Conservation (phyloP, 2,329 filamentous ascomycete genomes). For the Zymoseptoria crescenta region DNA sequence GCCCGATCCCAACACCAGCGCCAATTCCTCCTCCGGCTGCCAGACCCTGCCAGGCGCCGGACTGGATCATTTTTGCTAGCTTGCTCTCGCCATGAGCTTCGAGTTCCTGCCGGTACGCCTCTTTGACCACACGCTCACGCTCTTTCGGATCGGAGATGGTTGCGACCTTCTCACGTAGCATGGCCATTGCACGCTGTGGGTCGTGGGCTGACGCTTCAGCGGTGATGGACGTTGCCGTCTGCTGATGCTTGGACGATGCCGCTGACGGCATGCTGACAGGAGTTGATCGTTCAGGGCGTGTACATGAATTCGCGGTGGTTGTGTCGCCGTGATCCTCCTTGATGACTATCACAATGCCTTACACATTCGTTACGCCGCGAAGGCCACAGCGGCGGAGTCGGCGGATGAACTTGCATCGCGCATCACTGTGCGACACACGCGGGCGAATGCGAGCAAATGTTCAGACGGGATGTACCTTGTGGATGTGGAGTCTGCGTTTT, state of each 20-base stretch:
- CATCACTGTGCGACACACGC: neutral
- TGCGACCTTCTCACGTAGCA: slow-evolving; percentile 17
- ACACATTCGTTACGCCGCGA: neutral
- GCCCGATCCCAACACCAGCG: slow-evolving; percentile 33
- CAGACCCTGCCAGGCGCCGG: slow-evolving; percentile 35
- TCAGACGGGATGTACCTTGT: neutral
- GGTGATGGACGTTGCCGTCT: slow-evolving; percentile 1
- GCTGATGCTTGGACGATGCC: slow-evolving; percentile 1
- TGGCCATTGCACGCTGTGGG: neutral
- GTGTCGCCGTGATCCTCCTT: neutral
- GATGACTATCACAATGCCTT: neutral
- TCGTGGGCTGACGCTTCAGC: neutral
- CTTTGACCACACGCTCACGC: slow-evolving; percentile 21
- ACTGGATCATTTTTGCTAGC: slow-evolving; percentile 21
- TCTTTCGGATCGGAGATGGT: slow-evolving; percentile 19
- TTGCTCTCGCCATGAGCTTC: slow-evolving; percentile 26
- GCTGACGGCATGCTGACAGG: neutral
- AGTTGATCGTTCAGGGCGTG: neutral
- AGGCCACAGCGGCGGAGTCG: neutral
- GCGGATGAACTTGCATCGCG: neutral
- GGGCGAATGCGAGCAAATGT: neutral
- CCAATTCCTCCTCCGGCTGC: slow-evolving; percentile 38
- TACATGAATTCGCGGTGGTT: neutral
- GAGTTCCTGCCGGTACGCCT: slow-evolving; percentile 27
- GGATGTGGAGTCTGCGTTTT: no score